These are phyloP conservation scores for Chenopodium suecicum DNA, from an alignment of 148 eudicot genomes.

Conservation along the genomic window DNA sequence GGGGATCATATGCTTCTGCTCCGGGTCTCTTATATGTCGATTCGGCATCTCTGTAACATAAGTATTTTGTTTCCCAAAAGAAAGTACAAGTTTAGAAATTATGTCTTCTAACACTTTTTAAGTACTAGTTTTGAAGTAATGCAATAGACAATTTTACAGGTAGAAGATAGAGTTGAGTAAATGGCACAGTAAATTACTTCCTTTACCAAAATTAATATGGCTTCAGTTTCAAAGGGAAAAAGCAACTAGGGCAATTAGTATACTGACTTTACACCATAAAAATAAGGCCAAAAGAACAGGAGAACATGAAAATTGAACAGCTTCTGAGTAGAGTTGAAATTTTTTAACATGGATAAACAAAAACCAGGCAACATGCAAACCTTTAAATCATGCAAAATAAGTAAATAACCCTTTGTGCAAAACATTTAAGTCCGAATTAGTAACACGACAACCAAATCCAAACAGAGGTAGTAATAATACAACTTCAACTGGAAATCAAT, in stretches of 20 bases:
- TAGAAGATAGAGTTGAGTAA: neutral
- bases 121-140: neutral
- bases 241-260: conserved; percentile 15
- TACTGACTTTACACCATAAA: conserved; percentile 6
- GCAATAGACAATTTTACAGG: neutral
- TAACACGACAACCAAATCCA: too few relatives aligned
- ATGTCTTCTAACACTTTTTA: neutral
- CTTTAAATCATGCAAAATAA: conserved; percentile 28
- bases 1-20: conserved; percentile 49
- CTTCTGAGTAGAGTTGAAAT: conserved; percentile 5
- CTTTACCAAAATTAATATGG: neutral
- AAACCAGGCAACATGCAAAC: conserved; percentile 29
- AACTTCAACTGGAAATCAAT: neutral
- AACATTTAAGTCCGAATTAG: neutral
- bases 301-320: conserved; percentile 31
- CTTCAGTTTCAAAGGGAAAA: neutral
- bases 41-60: conserved; percentile 46
- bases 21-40: conserved; percentile 48
- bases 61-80: neutral
- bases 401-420: conserved; percentile 25
- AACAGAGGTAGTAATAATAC: neutral
- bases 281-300: conserved; percentile 20
- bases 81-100: neutral
- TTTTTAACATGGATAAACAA: conserved; percentile 12
- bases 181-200: conserved; percentile 16